phyloP scores from a whole-genome alignment of 345 rosid species.

The Camelina hispida region DNA sequence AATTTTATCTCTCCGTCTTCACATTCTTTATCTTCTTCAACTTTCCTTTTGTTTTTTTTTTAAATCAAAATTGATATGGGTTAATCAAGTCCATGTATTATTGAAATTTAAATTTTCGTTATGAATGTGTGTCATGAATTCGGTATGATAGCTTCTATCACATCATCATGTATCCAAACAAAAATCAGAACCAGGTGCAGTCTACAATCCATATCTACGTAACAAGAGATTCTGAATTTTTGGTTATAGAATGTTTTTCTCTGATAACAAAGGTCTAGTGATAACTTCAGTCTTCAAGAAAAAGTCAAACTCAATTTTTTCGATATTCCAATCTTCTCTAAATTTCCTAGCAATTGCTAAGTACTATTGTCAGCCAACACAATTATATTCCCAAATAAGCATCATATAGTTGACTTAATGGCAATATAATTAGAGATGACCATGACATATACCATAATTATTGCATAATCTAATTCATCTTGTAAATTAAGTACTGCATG shows the following conservation, averaged over 20 bases:
- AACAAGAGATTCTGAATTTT: background rate
- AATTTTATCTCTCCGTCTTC: too few relatives aligned
- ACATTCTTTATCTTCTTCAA: too few relatives aligned
- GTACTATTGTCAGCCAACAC: background rate
- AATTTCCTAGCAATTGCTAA: background rate
- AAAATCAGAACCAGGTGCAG: slow-evolving; percentile 16
- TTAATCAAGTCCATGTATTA: too few relatives aligned
- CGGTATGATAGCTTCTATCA: too few relatives aligned
- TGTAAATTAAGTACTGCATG: background rate
- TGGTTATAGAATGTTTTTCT: too few relatives aligned
- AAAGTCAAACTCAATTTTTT: background rate
- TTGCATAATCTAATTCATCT: background rate
- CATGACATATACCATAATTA: background rate
- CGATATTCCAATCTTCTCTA: background rate
- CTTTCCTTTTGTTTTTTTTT: too few relatives aligned
- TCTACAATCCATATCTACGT: background rate
- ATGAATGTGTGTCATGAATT: too few relatives aligned
- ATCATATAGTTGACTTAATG: background rate
- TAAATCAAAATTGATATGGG: too few relatives aligned
- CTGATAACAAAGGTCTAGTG: background rate
- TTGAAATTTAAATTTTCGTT: too few relatives aligned
- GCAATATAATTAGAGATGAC: background rate
- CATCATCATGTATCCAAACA: too few relatives aligned
- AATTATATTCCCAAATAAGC: background rate
- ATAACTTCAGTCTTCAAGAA: background rate